phyloP scores from a whole-genome alignment of 768 basidiomycete species.

The Boletellus emodensis region DNA sequence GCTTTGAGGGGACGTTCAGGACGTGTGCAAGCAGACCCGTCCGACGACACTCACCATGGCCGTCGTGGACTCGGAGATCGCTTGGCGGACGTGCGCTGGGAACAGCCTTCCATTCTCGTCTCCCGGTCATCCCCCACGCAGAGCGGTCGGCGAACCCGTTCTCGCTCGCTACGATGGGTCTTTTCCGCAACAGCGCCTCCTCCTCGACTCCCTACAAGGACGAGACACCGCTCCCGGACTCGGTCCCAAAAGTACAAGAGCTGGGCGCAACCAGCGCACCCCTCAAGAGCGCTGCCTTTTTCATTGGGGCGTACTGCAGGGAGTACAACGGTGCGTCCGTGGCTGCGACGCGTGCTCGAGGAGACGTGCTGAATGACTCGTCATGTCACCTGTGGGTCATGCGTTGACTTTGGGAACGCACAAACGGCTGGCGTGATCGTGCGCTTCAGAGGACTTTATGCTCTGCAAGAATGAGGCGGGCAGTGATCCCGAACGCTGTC shows the following conservation, averaged over 20 bases:
- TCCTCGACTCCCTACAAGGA: slow-evolving; percentile 54
- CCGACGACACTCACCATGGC: slow-evolving; percentile 18
- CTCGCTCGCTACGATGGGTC: slow-evolving; percentile 41
- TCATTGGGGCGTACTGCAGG: slow-evolving; percentile 93
- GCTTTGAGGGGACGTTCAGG: slow-evolving; percentile 32
- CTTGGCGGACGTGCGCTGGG: slow-evolving; percentile 9
- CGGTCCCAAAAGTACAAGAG: slow-evolving; percentile 79
- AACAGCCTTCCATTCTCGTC: slow-evolving; percentile 24
- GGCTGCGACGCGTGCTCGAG: neutral
- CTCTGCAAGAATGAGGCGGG: slow-evolving; percentile 92
- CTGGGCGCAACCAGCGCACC: slow-evolving; percentile 89
- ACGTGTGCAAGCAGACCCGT: neutral
- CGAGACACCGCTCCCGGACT: slow-evolving; percentile 59
- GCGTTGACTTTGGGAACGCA: neutral
- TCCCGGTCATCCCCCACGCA: slow-evolving; percentile 13
- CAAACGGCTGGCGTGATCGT: neutral
- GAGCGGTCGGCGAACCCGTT: slow-evolving; percentile 4
- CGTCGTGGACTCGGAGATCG: neutral
- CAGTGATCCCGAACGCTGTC: slow-evolving; percentile 79
- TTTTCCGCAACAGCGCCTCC: slow-evolving; percentile 46
- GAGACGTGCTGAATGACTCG: slow-evolving; percentile 7
- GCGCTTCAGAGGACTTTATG: slow-evolving; percentile 81
- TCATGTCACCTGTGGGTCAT: neutral
- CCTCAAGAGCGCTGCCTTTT: slow-evolving; percentile 94
- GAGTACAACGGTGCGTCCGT: slow-evolving; percentile 85